phyloP scores from a whole-genome alignment of 2,329 filamentous ascomycete species.

The Diaporthe sp. region DNA sequence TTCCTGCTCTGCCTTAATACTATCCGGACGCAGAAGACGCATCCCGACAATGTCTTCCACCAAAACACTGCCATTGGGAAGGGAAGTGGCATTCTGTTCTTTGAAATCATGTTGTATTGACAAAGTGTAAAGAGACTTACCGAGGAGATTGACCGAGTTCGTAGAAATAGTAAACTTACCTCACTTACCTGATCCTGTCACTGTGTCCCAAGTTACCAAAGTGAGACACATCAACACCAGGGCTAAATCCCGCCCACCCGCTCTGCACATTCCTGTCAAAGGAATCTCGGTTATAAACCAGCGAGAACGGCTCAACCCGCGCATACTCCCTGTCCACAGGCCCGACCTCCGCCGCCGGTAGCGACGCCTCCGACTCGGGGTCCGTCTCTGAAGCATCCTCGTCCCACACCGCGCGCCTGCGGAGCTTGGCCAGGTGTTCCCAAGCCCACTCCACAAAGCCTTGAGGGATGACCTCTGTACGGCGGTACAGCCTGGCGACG shows the following conservation, averaged over 20 bases:
- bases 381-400: background rate
- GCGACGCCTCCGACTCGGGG: background rate
- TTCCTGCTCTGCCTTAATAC: too few relatives aligned
- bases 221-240: background rate
- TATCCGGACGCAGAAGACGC: too few relatives aligned
- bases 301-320: background rate
- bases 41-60: too few relatives aligned
- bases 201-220: background rate
- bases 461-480: background rate
- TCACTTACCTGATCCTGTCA: background rate
- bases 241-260: conserved; percentile 5
- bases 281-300: conserved; percentile 22
- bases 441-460: background rate
- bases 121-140: background rate
- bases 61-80: too few relatives aligned
- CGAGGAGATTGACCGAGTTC: background rate
- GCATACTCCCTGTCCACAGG: background rate
- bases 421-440: too few relatives aligned
- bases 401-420: background rate
- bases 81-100: background rate
- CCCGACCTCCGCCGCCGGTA: background rate
- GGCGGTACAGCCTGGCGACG: background rate
- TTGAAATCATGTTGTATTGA: background rate
- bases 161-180: background rate
- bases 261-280: conserved; percentile 17